Conservation (phyloP, 2,329 filamentous ascomycete species). For the Ascochyta fabae region DNA sequence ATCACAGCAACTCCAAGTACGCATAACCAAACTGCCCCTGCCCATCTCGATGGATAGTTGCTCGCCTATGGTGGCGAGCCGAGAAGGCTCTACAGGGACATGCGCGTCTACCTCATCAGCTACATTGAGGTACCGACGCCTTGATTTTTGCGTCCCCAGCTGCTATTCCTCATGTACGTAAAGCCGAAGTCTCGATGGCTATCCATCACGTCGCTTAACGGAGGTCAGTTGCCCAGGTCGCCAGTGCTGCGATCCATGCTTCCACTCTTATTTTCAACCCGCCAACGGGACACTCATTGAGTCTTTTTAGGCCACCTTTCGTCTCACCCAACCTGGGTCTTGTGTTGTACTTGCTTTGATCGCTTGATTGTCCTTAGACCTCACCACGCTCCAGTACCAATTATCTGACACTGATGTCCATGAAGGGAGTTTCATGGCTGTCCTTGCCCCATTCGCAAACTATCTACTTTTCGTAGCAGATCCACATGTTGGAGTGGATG, state of each 20-base stretch:
- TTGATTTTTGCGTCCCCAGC: conserved; percentile 9
- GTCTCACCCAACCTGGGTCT: background rate
- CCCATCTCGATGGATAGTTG: too few relatives aligned
- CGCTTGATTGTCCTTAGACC: too few relatives aligned
- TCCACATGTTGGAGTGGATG: too few relatives aligned
- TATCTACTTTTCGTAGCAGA: too few relatives aligned
- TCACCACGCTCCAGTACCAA: too few relatives aligned
- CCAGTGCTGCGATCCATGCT: conserved; percentile 20
- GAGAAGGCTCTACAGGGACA: conserved; percentile 9
- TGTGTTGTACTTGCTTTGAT: too few relatives aligned
- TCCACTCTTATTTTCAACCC: conserved; percentile 11
- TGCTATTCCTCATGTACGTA: conserved; percentile 4
- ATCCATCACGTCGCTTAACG: conserved; percentile 9
- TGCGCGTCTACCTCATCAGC: conserved; percentile 18
- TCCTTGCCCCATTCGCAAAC: too few relatives aligned
- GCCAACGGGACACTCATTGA: background rate
- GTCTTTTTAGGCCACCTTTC: background rate
- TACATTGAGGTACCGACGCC: conserved; percentile 18
- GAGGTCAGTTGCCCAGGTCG: conserved; percentile 12
- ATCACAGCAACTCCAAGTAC: too few relatives aligned
- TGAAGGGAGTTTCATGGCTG: too few relatives aligned
- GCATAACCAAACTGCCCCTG: too few relatives aligned
- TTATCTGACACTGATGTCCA: too few relatives aligned
- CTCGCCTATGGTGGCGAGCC: background rate
- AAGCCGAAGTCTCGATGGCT: conserved; percentile 11